Evolutionary conservation across 106 monocot species (phyloP), one percentile per base, ranked within the genome.

Genomic region (Dioscorea zingiberensis): DNA sequence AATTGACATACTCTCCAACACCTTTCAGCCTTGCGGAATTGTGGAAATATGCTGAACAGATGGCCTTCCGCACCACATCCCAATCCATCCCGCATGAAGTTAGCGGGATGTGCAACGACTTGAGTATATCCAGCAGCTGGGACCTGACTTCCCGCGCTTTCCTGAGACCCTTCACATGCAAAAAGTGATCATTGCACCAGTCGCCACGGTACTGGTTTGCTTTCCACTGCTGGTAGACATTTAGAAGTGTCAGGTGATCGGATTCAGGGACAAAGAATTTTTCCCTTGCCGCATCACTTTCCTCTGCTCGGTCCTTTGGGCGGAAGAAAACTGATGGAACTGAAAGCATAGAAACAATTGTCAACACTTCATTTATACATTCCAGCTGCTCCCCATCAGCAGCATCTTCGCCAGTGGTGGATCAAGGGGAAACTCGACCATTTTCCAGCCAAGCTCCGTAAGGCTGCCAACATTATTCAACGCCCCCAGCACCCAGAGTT

Each of bases 241-340:
- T 92, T 2, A 97, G 80, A 44, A 97, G 88, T 9, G 92, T 97
- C 15, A 92, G 63, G 77, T 97, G 97, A 57, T 91, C 97, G 5
- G 97, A 97, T 58, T 97, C 97, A 18, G 97, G 91, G n/a, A 97
- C 91, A 64, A 91, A 97, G 55, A 97, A 97, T 64, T 97, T 97
- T 68, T 97, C 97, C 49, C 97, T 85, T 18, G 92, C 97, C 6
- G 97, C 88, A 70, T 92, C 97, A 26, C 97, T 97, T 73, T 97
- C 97, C 55, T 88, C 92, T 3, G 73, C 97, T 27, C 91, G 78
- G 56, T 92, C 91, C 74, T 97, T 97, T 26, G 97, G 97, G 12
- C 97, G 73, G 54, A 92, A 95, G 81, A 95, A 95, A 65, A 91
- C 87, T 19, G 91, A 90, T 5, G 91, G 97, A 27, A 97, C 97